Conservation (phyloP, 345 rosid genomes). For the Acer saccharum region DNA sequence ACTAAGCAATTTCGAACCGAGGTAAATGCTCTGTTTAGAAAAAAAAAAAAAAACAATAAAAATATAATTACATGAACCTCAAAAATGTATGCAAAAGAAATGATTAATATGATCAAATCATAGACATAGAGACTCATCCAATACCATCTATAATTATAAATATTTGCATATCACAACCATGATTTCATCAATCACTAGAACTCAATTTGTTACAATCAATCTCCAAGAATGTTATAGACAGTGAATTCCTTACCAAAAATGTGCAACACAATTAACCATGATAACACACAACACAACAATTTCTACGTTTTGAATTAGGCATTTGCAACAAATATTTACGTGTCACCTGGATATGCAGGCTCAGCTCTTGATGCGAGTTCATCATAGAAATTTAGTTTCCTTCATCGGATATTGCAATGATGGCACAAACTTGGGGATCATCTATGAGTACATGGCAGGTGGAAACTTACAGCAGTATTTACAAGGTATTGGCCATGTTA, state of each 20-base stretch:
- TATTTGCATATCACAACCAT: too few relatives aligned
- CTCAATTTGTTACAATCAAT: too few relatives aligned
- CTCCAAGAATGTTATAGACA: too few relatives aligned
- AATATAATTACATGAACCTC: neutral
- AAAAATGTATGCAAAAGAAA: neutral
- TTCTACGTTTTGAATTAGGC: too few relatives aligned
- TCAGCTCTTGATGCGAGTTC: conserved; percentile 39
- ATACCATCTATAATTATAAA: too few relatives aligned
- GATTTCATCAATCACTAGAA: neutral
- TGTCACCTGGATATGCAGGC: conserved; percentile 29
- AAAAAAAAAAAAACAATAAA: neutral
- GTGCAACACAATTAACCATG: too few relatives aligned
- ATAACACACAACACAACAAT: too few relatives aligned
- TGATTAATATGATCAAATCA: neutral
- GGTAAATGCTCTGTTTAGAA: conserved; percentile 10
- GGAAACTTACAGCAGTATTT: conserved; percentile 29
- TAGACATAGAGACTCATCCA: too few relatives aligned
- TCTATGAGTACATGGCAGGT: conserved; percentile 45
- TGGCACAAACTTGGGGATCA: conserved; percentile 24
- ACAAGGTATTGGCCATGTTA: conserved; percentile 20
- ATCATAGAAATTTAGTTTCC: conserved; percentile 44
- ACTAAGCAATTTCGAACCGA: conserved; percentile 32
- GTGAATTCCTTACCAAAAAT: too few relatives aligned
- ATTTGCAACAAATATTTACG: neutral
- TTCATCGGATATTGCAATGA: conserved; percentile 47